Percentiles rank a stretch among this genome's conserved stretches.
Evolutionary conservation across 352 stramenopile species (phyloP).

Genomic region (Globisporangium apiculatum): DNA sequence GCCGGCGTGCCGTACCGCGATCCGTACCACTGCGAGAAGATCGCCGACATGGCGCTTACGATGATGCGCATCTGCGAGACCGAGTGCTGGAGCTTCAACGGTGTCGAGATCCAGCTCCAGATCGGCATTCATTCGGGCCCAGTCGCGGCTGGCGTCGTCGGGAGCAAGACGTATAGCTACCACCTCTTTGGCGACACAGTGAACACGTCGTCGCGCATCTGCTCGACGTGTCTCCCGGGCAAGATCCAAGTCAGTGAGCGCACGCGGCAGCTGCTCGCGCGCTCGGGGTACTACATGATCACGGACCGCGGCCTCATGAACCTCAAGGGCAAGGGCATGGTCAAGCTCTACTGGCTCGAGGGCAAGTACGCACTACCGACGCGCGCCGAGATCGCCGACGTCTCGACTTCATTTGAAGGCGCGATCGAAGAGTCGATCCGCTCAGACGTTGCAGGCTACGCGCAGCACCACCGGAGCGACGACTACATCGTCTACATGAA

Average conservation of each 20-base stretch:
- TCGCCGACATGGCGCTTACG: constrained; percentile 70
- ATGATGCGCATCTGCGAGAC: constrained; percentile 70
- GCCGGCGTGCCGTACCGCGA: constrained; percentile 55
- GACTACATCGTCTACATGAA: constrained; percentile 60
- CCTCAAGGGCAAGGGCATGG: constrained; percentile 67
- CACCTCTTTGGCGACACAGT: constrained; percentile 83
- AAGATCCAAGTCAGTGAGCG: constrained; percentile 68
- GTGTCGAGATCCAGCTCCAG: constrained; percentile 67
- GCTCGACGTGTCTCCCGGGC: constrained; percentile 52
- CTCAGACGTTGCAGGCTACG: constrained; percentile 21
- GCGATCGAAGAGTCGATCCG: constrained; percentile 51
- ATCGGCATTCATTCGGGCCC: constrained; percentile 80
- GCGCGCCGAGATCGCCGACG: constrained; percentile 16
- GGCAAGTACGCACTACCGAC: constrained; percentile 27
- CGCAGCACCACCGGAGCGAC: constrained; percentile 43
- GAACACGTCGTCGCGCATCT: constrained; percentile 77
- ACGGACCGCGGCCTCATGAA: constrained; percentile 58
- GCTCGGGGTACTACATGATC: constrained; percentile 42
- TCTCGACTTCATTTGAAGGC: constrained; percentile 29
- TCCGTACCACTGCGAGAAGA: constrained; percentile 61
- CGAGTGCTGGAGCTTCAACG: constrained; percentile 64
- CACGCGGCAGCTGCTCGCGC: constrained; percentile 37
- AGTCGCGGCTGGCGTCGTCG: constrained; percentile 78
- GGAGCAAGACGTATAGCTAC: constrained; percentile 76
- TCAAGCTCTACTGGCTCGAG: constrained; percentile 64